These are phyloP conservation scores for Ramalina peruviana DNA, from an alignment of 495 filamentous ascomycete species.

Conservation along the genomic window DNA sequence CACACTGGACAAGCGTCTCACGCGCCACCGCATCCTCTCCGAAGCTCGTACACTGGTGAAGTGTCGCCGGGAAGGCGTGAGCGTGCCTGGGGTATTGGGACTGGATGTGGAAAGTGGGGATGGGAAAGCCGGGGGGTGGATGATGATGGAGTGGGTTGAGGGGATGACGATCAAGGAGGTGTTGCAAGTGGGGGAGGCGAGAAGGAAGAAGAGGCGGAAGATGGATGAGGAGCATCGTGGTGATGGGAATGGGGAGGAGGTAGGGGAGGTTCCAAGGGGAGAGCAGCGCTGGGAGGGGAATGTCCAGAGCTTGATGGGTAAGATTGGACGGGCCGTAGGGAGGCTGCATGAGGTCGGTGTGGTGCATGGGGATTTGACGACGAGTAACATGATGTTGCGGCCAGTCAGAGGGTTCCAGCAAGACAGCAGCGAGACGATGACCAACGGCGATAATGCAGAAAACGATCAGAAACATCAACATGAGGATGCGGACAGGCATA, in stretches of 20 bases:
- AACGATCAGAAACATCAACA: too few relatives aligned
- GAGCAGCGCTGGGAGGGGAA: slow-evolving; percentile 27
- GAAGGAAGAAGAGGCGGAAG: slow-evolving; percentile 24
- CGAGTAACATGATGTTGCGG: slow-evolving; percentile 85
- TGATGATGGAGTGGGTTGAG: slow-evolving; percentile 82
- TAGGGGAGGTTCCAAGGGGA: slow-evolving; percentile 15
- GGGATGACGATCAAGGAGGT: slow-evolving; percentile 54
- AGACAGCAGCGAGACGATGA: neutral
- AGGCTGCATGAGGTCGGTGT: slow-evolving; percentile 67
- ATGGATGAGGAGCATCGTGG: slow-evolving; percentile 19
- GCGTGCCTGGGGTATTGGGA: slow-evolving; percentile 62
- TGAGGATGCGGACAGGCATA: neutral
- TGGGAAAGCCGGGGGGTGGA: slow-evolving; percentile 56
- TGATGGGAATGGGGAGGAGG: slow-evolving; percentile 29
- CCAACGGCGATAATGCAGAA: neutral
- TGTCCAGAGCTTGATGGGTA: slow-evolving; percentile 46
- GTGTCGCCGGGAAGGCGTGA: slow-evolving; percentile 60
- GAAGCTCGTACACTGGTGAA: slow-evolving; percentile 75
- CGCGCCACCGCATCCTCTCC: slow-evolving; percentile 67
- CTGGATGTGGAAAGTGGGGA: slow-evolving; percentile 46
- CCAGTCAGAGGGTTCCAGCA: neutral
- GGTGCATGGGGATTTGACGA: slow-evolving; percentile 91
- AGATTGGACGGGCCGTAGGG: slow-evolving; percentile 65
- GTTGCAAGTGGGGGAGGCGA: slow-evolving; percentile 48
- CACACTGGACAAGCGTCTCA: slow-evolving; percentile 73